phyloP scores from a whole-genome alignment of 169 alveolate species.

The Plasmodium ovale region DNA sequence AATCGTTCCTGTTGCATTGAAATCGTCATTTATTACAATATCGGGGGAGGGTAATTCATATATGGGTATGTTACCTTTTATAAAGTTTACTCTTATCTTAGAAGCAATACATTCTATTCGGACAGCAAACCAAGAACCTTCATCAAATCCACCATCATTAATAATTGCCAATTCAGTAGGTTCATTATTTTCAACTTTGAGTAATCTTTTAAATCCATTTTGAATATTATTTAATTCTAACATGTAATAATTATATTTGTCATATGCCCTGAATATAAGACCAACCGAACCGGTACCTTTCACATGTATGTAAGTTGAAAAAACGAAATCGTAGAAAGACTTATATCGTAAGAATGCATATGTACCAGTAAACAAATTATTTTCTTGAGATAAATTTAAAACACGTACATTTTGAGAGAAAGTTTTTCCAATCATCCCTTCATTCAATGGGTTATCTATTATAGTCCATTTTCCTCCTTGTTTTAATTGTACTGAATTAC shows the following conservation, averaged over 20 bases:
- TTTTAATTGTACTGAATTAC: constrained; percentile 47
- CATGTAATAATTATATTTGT: constrained; percentile 83
- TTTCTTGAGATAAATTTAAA: constrained; percentile 23
- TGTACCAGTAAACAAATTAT: constrained; percentile 79
- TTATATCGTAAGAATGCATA: constrained; percentile 82
- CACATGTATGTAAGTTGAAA: constrained; percentile 79
- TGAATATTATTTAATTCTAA: constrained; percentile 82
- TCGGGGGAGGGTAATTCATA: constrained; percentile 81
- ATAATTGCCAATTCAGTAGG: constrained; percentile 89
- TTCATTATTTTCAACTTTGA: constrained; percentile 88
- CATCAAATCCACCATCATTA: constrained; percentile 81
- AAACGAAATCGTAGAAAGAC: constrained; percentile 80
- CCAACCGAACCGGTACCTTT: constrained; percentile 87
- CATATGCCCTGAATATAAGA: constrained; percentile 84
- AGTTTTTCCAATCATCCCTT: constrained; percentile 50
- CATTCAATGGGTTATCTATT: constrained; percentile 65
- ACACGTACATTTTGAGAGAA: constrained; percentile 76
- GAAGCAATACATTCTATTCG: constrained; percentile 85
- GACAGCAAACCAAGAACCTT: constrained; percentile 86
- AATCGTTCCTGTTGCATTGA: constrained; percentile 85
- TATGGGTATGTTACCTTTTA: constrained; percentile 78
- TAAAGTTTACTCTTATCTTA: constrained; percentile 74
- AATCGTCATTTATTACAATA: constrained; percentile 86
- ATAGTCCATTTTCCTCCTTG: constrained; percentile 78
- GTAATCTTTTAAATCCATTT: constrained; percentile 88